Base-by-base conservation (phyloP, 148 eudicot species). In the Suaeda aralocaspica region DNA sequence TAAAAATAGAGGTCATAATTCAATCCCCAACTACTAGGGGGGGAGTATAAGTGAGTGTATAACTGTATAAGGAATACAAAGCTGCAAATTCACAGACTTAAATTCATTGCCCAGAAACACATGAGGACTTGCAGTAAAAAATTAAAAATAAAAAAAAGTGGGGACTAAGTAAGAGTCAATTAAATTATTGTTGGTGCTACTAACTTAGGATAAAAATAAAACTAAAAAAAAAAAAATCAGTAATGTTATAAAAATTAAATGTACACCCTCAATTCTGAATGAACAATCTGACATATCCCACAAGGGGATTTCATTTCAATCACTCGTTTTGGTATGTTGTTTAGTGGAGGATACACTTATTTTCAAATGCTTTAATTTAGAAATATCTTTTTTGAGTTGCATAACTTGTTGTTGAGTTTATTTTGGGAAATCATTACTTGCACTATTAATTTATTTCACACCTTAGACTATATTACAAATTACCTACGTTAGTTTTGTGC, bases 101-200 rank as follows among this genome's bases (percentile, higher is more conserved):
- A 74, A 74, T 59, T 18, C 72, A 69, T 5, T 59, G 68, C 52
- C 68, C 73, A 75, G 73, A 69, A 75, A 75, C 78, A 74, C 78
- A 75, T 68, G 78, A 75, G 51, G 18, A 69, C 60, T 50, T n/a
- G n/a, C n/a, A n/a, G n/a, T n/a, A n/a, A n/a, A n/a, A 52, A 67
- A 74, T 66, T 68, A 61, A 44, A 50, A 45, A 52, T 28, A 75
- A 30, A 52, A 56, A 60, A 42, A 68, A 58, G 72, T 74, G 66
- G 72, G 45, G 69, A 51, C 61, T 57, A n/a, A n/a, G n/a, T n/a
- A n/a, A n/a, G n/a, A n/a, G n/a, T n/a, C n/a, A n/a, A n/a, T n/a
- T n/a, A n/a, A n/a, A n/a, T n/a, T n/a, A n/a, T n/a, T n/a, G n/a
- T n/a, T n/a, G n/a, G n/a, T n/a, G n/a, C n/a, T n/a, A n/a, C n/a